Conservation (phyloP, 257 asterid species). For the Solanum etuberosum region DNA sequence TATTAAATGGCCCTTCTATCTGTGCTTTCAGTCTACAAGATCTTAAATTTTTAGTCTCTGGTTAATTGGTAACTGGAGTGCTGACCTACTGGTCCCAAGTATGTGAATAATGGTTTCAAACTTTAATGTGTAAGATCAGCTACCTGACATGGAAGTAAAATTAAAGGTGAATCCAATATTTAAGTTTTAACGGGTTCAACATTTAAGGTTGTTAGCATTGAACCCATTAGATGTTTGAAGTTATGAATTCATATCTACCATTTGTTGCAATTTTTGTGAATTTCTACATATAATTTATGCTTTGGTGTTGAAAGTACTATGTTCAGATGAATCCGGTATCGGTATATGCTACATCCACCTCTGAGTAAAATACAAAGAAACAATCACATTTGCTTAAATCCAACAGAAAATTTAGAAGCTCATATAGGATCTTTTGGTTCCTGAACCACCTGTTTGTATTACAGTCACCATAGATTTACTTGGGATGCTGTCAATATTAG, state of each 20-base stretch:
- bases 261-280: not conserved
- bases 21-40: not conserved
- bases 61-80: not conserved
- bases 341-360: not conserved
- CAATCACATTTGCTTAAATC: not conserved
- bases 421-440: not conserved
- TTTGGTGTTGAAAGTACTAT: not conserved
- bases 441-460: not conserved
- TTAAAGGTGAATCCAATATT: not conserved
- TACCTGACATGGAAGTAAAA: not conserved
- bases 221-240: not conserved
- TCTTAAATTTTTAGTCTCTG: not conserved
- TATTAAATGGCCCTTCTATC: not conserved
- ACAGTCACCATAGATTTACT: not conserved
- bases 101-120: not conserved
- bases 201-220: not conserved
- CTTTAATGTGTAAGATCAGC: not conserved
- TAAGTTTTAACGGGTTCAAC: not conserved
- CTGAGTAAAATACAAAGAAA: not conserved
- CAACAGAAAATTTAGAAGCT: not conserved
- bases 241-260: not conserved
- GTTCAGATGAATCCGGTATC: not conserved
- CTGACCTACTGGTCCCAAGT: not conserved
- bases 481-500: not conserved
- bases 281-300: not conserved